phyloP scores from a whole-genome alignment of 2,329 filamentous ascomycete genomes.

The Scleromitrula shiraiana region DNA sequence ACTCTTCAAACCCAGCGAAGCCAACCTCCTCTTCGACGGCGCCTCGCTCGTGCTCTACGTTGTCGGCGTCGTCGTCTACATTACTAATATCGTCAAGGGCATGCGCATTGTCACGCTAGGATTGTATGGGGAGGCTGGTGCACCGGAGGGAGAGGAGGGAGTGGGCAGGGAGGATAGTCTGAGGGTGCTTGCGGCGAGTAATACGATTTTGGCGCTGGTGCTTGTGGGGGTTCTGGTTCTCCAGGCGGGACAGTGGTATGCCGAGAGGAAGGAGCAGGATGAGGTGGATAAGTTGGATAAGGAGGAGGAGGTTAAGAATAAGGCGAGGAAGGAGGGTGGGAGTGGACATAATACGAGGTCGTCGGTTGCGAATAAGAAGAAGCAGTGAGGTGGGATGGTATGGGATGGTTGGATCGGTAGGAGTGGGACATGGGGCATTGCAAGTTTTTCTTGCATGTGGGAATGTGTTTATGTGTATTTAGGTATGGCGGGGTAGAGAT shows the following conservation, averaged over 20 bases:
- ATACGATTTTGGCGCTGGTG: slow-evolving; percentile 91
- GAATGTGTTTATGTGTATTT: no score
- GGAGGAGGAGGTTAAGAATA: slow-evolving; percentile 40
- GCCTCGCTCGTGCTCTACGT: slow-evolving; percentile 65
- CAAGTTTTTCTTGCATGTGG: neutral
- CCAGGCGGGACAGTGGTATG: slow-evolving; percentile 98
- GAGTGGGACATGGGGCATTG: neutral
- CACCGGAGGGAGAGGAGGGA: slow-evolving; percentile 50
- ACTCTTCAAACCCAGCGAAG: slow-evolving; percentile 87
- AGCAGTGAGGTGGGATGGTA: slow-evolving; percentile 16
- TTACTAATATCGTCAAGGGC: slow-evolving; percentile 94
- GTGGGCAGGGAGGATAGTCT: slow-evolving; percentile 82
- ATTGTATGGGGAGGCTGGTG: slow-evolving; percentile 37
- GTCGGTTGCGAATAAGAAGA: slow-evolving; percentile 31
- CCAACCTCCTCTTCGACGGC: slow-evolving; percentile 90
- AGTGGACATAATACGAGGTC: slow-evolving; percentile 20
- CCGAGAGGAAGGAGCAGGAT: slow-evolving; percentile 83
- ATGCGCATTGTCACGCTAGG: slow-evolving; percentile 74
- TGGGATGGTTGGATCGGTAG: neutral
- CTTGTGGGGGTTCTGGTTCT: slow-evolving; percentile 85
- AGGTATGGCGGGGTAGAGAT: neutral
- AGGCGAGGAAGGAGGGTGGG: slow-evolving; percentile 15
- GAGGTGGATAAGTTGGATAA: slow-evolving; percentile 61
- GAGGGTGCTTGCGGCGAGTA: slow-evolving; percentile 85
- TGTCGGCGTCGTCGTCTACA: slow-evolving; percentile 86